A percentile compares a stretch with the other conserved stretches of the same genome.
Conservation (phyloP, 768 basidiomycete species). For the Kwoniella sp. region DNA sequence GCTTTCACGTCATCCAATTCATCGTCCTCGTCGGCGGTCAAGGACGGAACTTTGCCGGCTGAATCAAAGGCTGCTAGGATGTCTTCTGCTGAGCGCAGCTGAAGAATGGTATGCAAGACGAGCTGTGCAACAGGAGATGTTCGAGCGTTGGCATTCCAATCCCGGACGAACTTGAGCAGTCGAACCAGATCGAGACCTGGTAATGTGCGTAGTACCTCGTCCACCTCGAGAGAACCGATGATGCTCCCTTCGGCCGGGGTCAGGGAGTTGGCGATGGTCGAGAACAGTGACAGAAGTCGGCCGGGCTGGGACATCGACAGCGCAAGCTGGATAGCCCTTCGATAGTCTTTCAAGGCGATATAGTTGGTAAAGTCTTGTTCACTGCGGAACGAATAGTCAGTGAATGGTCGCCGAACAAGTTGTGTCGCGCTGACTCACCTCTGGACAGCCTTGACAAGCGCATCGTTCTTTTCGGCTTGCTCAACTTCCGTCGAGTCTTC, state of each 20-base stretch:
- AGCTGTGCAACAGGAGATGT: constrained; percentile 82
- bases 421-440: constrained; percentile 64
- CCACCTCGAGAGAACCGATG: constrained; percentile 74
- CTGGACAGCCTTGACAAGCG: constrained; percentile 72
- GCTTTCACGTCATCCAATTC: constrained; percentile 29
- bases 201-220: constrained; percentile 77
- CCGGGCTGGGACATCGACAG: constrained; percentile 92
- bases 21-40: constrained; percentile 14
- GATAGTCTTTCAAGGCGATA: constrained; percentile 82
- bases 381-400: constrained; percentile 58
- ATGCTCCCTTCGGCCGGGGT: constrained; percentile 49
- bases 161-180: constrained; percentile 76
- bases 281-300: constrained; percentile 75
- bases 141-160: constrained; percentile 95
- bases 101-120: constrained; percentile 78
- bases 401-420: neutral
- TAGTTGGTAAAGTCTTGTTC: constrained; percentile 96
- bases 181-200: constrained; percentile 73
- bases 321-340: constrained; percentile 85
- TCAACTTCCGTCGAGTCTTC: constrained; percentile 87
- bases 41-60: constrained; percentile 22
- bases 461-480: constrained; percentile 71
- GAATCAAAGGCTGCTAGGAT: constrained; percentile 68
- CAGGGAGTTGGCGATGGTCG: constrained; percentile 61
- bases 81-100: constrained; percentile 73